A percentile compares a stretch with the other conserved stretches of the same genome.
Evolutionary conservation across 1,284 basidiomycete genomes (phyloP).

Genomic region (Ceratobasidium papillatum): DNA sequence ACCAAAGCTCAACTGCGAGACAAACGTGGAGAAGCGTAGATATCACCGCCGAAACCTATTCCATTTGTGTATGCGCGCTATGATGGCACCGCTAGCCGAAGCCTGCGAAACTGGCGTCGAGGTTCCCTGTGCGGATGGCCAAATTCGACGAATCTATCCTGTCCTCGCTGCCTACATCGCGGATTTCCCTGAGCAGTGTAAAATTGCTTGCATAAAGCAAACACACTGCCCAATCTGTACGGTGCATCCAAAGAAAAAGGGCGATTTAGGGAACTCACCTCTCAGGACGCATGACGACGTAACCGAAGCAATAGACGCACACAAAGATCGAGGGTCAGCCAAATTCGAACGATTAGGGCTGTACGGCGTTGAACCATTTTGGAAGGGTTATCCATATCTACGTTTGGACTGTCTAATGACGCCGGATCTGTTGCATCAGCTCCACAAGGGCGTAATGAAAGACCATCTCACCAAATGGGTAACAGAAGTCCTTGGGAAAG

Average conservation of each 20-base stretch:
- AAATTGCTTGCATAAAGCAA: slow-evolving; percentile 8
- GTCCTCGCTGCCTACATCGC: too few species aligned
- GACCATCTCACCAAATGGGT: too few species aligned
- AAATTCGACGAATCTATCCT: too few species aligned
- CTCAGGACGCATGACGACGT: background rate
- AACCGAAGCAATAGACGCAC: background rate
- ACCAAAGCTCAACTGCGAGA: background rate
- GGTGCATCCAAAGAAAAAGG: background rate
- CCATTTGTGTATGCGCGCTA: too few species aligned
- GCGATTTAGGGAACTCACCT: background rate
- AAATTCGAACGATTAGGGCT: slow-evolving; percentile 9
- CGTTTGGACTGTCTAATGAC: slow-evolving; percentile 47
- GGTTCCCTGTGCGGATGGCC: too few species aligned
- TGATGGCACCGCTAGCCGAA: too few species aligned
- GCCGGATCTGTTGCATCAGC: slow-evolving; percentile 51
- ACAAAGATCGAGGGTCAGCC: background rate
- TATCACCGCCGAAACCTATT: too few species aligned
- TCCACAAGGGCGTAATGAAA: too few species aligned
- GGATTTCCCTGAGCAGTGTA: slow-evolving; percentile 43
- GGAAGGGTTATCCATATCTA: slow-evolving; percentile 47
- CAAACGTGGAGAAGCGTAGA: too few species aligned
- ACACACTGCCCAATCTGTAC: slow-evolving; percentile 35
- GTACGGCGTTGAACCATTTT: slow-evolving; percentile 46
- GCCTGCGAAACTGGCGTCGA: too few species aligned
- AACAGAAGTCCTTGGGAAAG: slow-evolving; percentile 18